Evolutionary conservation across 2,329 filamentous ascomycete genomes (phyloP), one percentile per base, ranked within the genome.

Genomic region (Orbilia brochopaga): DNA sequence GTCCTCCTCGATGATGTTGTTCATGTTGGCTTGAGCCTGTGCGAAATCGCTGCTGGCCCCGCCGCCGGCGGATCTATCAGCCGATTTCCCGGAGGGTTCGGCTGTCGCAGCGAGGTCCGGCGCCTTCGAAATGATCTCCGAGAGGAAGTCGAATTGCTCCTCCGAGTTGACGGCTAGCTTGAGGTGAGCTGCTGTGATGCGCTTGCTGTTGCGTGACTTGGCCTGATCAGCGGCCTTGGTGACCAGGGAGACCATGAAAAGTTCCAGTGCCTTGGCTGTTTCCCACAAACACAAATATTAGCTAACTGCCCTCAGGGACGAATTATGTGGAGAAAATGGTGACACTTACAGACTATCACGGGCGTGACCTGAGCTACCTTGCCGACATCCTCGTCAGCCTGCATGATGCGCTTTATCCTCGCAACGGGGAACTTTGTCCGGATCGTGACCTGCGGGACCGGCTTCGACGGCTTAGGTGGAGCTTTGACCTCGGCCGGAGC

Each of bases 341-440:
- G 50, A 24, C 15, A 82, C 85, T 78, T 84, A 87, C 86, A 87
- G 50, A 97, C 93, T 24, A 93, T 94, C 64, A 96, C 95, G 15
- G 93, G 93, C 0, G 94, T 97, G 73, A 97, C 94, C 80, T 99
- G 94, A 2, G 94, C 92, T 8, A 99, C 94, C 81, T 99, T 99
- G 73, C 94, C 94, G 0, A 99, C 92, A 79, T 99, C 94, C 78
- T 99, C 94, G 78, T 99, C 94, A 10, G 93, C 93, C 81, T 99
- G 94, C 94, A 99, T 97, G 77, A 99, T 97, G 57, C 94, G 88
- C 84, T 99, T 99, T 83, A 99, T 99, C 73, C 94, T 86, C 13
- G 94, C 94, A 32, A 96, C 96, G 0, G 94, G 94, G 78, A 99
- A 99, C 78, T 97, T 97, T 35, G 93, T 97, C 80, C 87, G 90